Base-by-base conservation (phyloP, 495 filamentous ascomycete species). In the Penicillium bialowiezense region DNA sequence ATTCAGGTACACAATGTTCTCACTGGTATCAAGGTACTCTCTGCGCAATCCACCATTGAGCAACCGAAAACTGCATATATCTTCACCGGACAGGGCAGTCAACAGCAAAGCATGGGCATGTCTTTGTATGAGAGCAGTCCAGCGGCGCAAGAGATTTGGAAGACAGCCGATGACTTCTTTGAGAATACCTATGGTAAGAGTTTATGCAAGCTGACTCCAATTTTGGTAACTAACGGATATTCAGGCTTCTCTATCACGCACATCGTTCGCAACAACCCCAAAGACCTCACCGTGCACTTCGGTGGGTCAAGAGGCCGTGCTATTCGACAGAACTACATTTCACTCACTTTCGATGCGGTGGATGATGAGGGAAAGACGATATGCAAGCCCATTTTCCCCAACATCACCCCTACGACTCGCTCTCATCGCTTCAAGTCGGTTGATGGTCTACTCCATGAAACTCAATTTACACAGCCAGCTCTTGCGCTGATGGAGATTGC, bases 51-150 rank as follows among this genome's bases (percentile, higher is more conserved):
- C 1, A 62, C 65, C 32, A 46, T 74, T 3, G 63, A 70, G n/a
- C 67, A 70, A 33, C 50, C 55, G 5, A 36, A 20, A 3, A 70
- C 73, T 2, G 70, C 67, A 3, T 74, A 73, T 51, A 23, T 76
- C 12, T 76, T 76, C 39, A 71, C 69, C 3, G 73, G 73, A 4
- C 73, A 76, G 42, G 73, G 73, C 2, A 68, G 63, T 29, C 73
- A 76, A 44, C 52, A 58, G 34, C 53, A 49, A 20, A 56, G 54
- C 7, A 76, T 76, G 73, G 73, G 73, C 1, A 72, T 74, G 70
- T 62, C 65, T 10, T 44, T 72, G 9, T 72, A 73, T 44, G 56
- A 50, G 2, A 44, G 44, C 5, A 73, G 69, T 41, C 9, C 48
- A 4, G 60, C 54, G 0, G 73, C 68, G 2, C 58, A 58, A 19